Percentiles rank a stretch among this genome's conserved stretches.
Evolutionary conservation across 345 rosid genomes (phyloP).

Genomic region (Eucalyptus curtisii): DNA sequence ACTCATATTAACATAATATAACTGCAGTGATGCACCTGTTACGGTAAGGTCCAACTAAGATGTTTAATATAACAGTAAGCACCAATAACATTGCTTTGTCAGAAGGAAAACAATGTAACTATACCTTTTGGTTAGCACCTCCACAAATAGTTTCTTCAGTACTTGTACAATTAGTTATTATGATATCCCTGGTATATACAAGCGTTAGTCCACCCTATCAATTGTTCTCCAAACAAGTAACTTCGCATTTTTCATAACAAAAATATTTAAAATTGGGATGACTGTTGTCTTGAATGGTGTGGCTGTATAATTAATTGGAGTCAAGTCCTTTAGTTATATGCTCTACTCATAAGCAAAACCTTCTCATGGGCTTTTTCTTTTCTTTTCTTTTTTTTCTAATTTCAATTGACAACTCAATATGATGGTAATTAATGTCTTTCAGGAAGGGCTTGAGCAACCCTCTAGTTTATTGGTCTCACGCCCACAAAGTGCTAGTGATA

Average conservation of each 20-base stretch:
- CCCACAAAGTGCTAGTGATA: constrained; percentile 64
- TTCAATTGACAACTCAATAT: not conserved
- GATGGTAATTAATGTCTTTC: constrained; percentile 1
- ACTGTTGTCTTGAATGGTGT: not conserved
- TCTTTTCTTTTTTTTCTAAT: not conserved
- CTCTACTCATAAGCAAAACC: not conserved
- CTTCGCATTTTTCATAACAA: not conserved
- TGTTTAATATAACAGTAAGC: not conserved
- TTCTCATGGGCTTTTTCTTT: not conserved
- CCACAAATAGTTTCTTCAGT: not conserved
- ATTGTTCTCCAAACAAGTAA: not conserved
- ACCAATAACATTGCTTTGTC: not conserved
- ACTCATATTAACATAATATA: not conserved
- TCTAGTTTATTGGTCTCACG: constrained; percentile 45
- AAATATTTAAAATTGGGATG: not conserved
- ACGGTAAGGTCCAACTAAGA: not conserved
- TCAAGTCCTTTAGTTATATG: not conserved
- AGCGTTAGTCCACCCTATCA: not conserved
- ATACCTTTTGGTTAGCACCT: not conserved
- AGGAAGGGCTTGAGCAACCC: constrained; percentile 71
- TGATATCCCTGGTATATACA: not conserved
- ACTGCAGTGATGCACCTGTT: not conserved
- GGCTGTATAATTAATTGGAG: not conserved
- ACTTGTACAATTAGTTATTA: not conserved
- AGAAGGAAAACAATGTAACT: not conserved